These are phyloP conservation scores for Brassica hybrid DNA, from an alignment of 441 rosid genomes.

Conservation along the genomic window DNA sequence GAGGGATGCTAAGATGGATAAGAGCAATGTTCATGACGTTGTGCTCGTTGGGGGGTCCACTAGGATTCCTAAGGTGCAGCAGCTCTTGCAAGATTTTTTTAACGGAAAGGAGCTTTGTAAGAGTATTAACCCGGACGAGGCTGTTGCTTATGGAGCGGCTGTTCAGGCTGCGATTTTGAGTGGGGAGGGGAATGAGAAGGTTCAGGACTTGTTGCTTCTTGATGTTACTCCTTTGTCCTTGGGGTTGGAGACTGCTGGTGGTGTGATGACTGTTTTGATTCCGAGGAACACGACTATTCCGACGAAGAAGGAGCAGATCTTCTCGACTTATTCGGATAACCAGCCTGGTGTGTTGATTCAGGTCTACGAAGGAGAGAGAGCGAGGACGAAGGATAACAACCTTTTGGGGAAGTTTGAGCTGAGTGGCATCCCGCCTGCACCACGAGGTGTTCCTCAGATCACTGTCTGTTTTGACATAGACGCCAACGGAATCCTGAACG, in stretches of 20 bases:
- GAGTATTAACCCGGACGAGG: conserved; percentile 70
- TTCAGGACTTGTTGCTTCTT: conserved; percentile 63
- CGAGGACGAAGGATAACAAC: conserved; percentile 64
- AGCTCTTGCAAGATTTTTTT: conserved; percentile 63
- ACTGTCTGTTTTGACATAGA: conserved; percentile 55
- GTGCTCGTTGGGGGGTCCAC: conserved; percentile 76
- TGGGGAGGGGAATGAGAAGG: conserved; percentile 75
- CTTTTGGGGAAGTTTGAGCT: conserved; percentile 67
- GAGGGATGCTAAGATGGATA: conserved; percentile 74
- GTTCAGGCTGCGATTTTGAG: conserved; percentile 60
- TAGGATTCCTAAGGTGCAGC: conserved; percentile 69
- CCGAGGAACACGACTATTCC: conserved; percentile 63
- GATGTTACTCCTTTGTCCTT: conserved; percentile 65
- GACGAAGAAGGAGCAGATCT: conserved; percentile 57
- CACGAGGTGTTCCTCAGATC: conserved; percentile 56
- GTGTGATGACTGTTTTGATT: conserved; percentile 54
- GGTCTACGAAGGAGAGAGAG: conserved; percentile 74
- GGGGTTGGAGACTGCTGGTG: conserved; percentile 59
- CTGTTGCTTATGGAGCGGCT: conserved; percentile 74
- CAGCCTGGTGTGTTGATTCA: conserved; percentile 70
- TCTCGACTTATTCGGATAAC: conserved; percentile 66
- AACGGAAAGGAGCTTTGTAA: conserved; percentile 70
- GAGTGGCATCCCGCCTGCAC: conserved; percentile 60
- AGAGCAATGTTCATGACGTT: conserved; percentile 60
- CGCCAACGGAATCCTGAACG: conserved; percentile 61